phyloP scores from a whole-genome alignment of 2,329 filamentous ascomycete species.

The Aspergillus novofumigatus region DNA sequence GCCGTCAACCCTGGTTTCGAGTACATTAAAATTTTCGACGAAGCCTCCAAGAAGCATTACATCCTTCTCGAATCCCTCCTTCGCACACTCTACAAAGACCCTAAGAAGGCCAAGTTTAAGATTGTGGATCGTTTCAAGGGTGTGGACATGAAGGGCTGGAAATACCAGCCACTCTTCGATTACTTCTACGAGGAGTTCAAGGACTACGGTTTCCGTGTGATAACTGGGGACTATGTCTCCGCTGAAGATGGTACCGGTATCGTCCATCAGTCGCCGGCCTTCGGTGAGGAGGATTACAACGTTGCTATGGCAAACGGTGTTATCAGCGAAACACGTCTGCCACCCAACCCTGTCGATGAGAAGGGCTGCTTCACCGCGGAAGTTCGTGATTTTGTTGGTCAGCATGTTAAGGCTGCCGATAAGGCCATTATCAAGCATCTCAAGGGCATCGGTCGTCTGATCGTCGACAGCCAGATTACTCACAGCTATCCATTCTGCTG shows the following conservation, averaged over 20 bases:
- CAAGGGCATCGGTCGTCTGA: conserved; percentile 68
- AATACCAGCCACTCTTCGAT: conserved; percentile 81
- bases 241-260: conserved; percentile 88
- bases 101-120: conserved; percentile 92
- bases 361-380: conserved; percentile 72
- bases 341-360: conserved; percentile 90
- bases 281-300: conserved; percentile 94
- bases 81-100: conserved; percentile 83
- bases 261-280: conserved; percentile 89
- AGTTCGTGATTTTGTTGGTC: conserved; percentile 75
- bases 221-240: conserved; percentile 83
- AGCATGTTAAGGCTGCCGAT: conserved; percentile 88
- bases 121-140: conserved; percentile 75
- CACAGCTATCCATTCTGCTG: conserved; percentile 95
- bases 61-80: conserved; percentile 79
- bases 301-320: conserved; percentile 72
- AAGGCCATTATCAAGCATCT: conserved; percentile 89
- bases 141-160: conserved; percentile 80
- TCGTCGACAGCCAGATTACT: conserved; percentile 81
- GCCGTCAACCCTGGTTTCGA: conserved; percentile 79
- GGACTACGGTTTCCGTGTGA: conserved; percentile 73
- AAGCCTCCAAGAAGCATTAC: conserved; percentile 76
- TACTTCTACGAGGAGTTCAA: conserved; percentile 90
- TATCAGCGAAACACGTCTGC: conserved; percentile 69
- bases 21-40: conserved; percentile 81